Evolutionary conservation across 1,284 basidiomycete genomes (phyloP), one percentile per base, ranked within the genome.

Genomic region (Veloboletus limbatus): DNA sequence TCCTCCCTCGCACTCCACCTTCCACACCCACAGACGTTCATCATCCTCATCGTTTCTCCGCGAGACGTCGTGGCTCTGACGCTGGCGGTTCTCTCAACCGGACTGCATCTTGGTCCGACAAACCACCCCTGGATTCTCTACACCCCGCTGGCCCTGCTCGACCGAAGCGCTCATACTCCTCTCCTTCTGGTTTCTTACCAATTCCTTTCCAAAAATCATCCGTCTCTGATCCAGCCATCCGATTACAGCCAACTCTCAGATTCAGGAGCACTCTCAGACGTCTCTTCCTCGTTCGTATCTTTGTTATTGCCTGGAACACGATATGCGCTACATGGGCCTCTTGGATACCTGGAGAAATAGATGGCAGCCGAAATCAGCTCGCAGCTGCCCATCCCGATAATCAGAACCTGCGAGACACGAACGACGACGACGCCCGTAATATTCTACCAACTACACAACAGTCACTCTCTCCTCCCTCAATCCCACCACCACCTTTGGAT

Each of bases 91-190:
- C 64, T 4, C 62, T 78, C 33, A 76, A 72, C 48, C 72, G 79
- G 47, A 72, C 76, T 20, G 69, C 69, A 49, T 75, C 78, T n/a
- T 82, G 81, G 77, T 79, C 79, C 32, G 72, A 78, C 40, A 76
- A 71, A 58, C 75, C 75, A 11, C 75, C 78, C 54, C 65, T 69
- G 17, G 69, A 67, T 34, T 56, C 66, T 25, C 44, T 59, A 9
- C 53, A 41, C 36, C 55, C 40, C 27, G 21, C 59, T n/a, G 34
- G 56, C 47, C 53, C 62, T 21, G 58, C 60, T 42, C 69, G 60
- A 16, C 77, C 48, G 72, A 71, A 60, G 73, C 81, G 39, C 30
- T 69, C 64, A 42, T 66, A 68, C 52, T 66, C 65, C 22, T 67
- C 62, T 32, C 67, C 63, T 14, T 69, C 66, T 30, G 63, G 65